Evolutionary conservation across 2,329 filamentous ascomycete genomes (phyloP), one percentile per base, ranked within the genome.

Genomic region (Erysiphe neolycopersici): DNA sequence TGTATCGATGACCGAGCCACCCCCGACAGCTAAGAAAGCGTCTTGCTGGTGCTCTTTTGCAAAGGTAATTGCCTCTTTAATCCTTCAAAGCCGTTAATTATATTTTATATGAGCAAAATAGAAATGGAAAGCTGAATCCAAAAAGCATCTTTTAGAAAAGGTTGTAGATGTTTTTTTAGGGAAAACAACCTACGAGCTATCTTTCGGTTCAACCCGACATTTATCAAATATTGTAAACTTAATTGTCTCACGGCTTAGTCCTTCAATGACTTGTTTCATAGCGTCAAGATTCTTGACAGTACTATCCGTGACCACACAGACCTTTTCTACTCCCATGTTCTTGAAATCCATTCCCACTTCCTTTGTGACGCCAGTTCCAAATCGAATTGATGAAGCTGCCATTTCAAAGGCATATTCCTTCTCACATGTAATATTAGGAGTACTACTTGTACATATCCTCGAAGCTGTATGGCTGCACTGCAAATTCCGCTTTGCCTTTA

Each of bases 401-500:
- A 98, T 92, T 60, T 98, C 89, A 57, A 98, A 98, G 13, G 89
- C 89, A 62, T 98, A 98, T 59, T 98, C 89, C 59, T 91, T 93
- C 55, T 84, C 71, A 49, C 74, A 70, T 2, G 71, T 68, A 9
- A 68, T 62, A 53, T 83, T 76, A 26, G 79, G 63, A 8, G 8
- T 39, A 13, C 12, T 14, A 6, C 6, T n/a, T 8, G 14, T 36
- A 10, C 33, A 16, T 2, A 16, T n/a, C 8, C 6, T 26, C 22
- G 22, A 26, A 0, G 85, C 82, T 0, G 82, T 87, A 59, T 71
- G 75, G 42, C 64, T 64, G 31, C 71, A 53, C 43, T 61, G 56
- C 17, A 59, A 55, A 41, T 62, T 59, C 45, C 62, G 65, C 18
- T 66, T 66, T 14, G 65, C 60, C 3, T 62, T 60, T 5, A 65